These are phyloP conservation scores for Plectranthus barbatus DNA, from an alignment of 257 asterid species.

Conservation along the genomic window DNA sequence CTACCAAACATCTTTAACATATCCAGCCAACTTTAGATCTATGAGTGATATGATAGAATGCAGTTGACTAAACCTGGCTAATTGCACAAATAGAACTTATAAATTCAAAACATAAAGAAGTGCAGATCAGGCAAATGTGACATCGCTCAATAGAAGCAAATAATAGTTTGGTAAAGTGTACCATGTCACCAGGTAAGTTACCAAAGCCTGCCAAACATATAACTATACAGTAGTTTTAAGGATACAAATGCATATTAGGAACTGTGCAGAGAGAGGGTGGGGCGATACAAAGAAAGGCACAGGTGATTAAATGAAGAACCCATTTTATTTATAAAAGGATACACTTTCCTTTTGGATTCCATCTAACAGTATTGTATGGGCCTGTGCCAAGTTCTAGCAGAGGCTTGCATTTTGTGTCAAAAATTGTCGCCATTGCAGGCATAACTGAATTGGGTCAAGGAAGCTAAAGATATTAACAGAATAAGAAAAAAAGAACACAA, in stretches of 20 bases:
- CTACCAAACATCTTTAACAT: too few relatives aligned
- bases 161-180: conserved; percentile 25
- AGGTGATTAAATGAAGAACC: neutral
- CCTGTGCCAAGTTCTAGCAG: conserved; percentile 92
- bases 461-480: conserved; percentile 9
- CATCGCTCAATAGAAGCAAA: conserved; percentile 3
- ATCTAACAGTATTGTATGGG: conserved; percentile 87
- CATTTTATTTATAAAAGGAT: conserved; percentile 44
- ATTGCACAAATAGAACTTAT: neutral
- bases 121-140: neutral
- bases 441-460: conserved; percentile 80
- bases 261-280: neutral
- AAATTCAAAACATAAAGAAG: neutral
- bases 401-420: conserved; percentile 89
- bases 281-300: neutral
- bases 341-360: conserved; percentile 98
- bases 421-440: conserved; percentile 96
- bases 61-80: neutral
- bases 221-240: conserved; percentile 62
- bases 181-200: conserved; percentile 97
- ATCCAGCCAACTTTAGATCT: too few relatives aligned
- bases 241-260: conserved; percentile 23
- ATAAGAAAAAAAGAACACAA: neutral
- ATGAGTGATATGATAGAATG: too few relatives aligned
- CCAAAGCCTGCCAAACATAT: conserved; percentile 97